phyloP scores from a whole-genome alignment of 1,284 basidiomycete genomes.

The Fistulinella cinereoalba region DNA sequence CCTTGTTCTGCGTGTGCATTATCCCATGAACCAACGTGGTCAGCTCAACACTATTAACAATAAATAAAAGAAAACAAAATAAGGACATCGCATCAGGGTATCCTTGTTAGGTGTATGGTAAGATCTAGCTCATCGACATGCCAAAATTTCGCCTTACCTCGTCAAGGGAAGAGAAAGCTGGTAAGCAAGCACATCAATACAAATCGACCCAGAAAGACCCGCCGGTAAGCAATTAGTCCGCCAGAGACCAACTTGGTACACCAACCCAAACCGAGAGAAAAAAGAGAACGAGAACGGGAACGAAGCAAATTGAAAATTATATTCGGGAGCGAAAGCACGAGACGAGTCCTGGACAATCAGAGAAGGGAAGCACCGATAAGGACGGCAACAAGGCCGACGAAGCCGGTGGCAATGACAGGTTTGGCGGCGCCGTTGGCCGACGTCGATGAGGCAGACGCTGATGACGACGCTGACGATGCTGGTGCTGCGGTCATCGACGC shows the following conservation, averaged over 20 bases:
- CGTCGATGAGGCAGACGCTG: neutral
- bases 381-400: constrained; percentile 20
- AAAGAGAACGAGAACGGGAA: neutral
- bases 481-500: neutral
- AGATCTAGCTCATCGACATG: constrained; percentile 2
- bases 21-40: too few species aligned
- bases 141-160: constrained; percentile 5
- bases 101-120: constrained; percentile 7
- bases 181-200: neutral
- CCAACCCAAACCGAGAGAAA: neutral
- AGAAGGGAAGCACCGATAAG: constrained; percentile 22
- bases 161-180: constrained; percentile 8
- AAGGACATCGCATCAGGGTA: constrained; percentile 3
- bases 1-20: too few species aligned
- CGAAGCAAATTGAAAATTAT: neutral
- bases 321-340: neutral
- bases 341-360: constrained; percentile 6
- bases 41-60: constrained; percentile 1
- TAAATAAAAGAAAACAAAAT: neutral
- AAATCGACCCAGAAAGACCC: neutral
- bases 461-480: constrained; percentile 4
- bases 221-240: neutral
- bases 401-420: constrained; percentile 16
- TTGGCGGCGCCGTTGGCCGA: constrained; percentile 23
- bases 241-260: neutral